Evolutionary conservation across 768 basidiomycete genomes (phyloP), one percentile per base, ranked within the genome.

Genomic region (Panaeolus cyanescens): DNA sequence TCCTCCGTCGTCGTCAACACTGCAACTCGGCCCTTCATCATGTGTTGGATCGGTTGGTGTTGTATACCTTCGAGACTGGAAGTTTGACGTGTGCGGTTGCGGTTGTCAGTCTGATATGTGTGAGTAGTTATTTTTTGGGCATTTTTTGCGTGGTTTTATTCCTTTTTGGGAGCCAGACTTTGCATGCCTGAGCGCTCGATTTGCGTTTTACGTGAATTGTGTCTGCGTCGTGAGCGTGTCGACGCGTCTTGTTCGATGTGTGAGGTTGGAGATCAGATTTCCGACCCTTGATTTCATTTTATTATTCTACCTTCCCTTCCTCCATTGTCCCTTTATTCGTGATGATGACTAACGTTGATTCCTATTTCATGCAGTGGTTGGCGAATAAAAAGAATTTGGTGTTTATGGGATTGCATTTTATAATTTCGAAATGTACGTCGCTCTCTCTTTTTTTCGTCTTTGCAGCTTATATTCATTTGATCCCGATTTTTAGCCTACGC

Each of bases 61-160:
- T 83, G 1, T 85, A 85, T 62, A 79, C 83, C 0, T 79, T 85
- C 42, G 85, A 86, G 65, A 84, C 78, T 33, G 84, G 84, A 59
- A 69, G 79, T 7, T 61, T 85, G 31, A 85, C 85, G 30, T 79
- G 79, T 59, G 71, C 77, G 6, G 80, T 77, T 0, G 80, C 83
- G 2, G 71, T 82, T 2, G 64, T 77, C 6, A 79, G 81, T 2
- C 79, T 83, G 77, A 70, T 83, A n/a, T 81, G 76, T 53, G 83
- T 83, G 53, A 59, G 80, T 70, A 56, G 10, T 20, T 13, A n/a
- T n/a, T n/a, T n/a, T n/a, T n/a, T n/a, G n/a, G n/a, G n/a, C n/a
- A n/a, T n/a, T n/a, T n/a, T n/a, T n/a, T n/a, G n/a, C n/a, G n/a
- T n/a, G n/a, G n/a, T n/a, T n/a, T n/a, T n/a, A n/a, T n/a, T n/a